phyloP scores from a whole-genome alignment of 73 alveolate genomes.

The Durusdinium trenchii region DNA sequence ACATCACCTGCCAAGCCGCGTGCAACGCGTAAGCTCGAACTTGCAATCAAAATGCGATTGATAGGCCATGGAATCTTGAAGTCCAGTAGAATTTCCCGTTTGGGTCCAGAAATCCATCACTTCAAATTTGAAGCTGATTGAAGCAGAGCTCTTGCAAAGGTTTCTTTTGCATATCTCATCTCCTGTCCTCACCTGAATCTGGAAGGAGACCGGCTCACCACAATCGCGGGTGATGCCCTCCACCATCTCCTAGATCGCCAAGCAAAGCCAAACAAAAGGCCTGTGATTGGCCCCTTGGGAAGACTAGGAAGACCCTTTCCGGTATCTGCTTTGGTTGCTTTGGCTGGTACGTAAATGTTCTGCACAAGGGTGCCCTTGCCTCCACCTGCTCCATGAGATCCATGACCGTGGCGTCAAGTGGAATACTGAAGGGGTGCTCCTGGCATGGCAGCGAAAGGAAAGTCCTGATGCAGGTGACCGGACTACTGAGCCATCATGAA shows the following conservation, averaged over 20 bases:
- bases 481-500: neutral
- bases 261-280: neutral
- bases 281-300: neutral
- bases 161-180: too few species aligned
- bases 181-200: conserved; percentile 64
- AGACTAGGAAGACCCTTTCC: neutral
- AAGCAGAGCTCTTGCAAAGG: too few species aligned
- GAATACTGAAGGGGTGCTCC: conserved; percentile 48
- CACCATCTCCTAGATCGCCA: conserved; percentile 21
- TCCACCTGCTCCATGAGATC: conserved; percentile 81
- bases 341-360: neutral
- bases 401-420: conserved; percentile 35
- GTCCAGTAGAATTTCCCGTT: neutral
- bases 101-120: too few species aligned
- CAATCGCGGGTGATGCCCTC: conserved; percentile 24
- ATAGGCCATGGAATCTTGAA: neutral
- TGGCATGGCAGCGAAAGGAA: neutral
- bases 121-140: too few species aligned
- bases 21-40: neutral
- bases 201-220: conserved; percentile 57
- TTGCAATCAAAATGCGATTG: neutral
- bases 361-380: neutral
- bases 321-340: neutral
- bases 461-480: neutral
- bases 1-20: conserved; percentile 41